Conservation (phyloP, 139 green algal species). For the Edaphochlamys debaryana region DNA sequence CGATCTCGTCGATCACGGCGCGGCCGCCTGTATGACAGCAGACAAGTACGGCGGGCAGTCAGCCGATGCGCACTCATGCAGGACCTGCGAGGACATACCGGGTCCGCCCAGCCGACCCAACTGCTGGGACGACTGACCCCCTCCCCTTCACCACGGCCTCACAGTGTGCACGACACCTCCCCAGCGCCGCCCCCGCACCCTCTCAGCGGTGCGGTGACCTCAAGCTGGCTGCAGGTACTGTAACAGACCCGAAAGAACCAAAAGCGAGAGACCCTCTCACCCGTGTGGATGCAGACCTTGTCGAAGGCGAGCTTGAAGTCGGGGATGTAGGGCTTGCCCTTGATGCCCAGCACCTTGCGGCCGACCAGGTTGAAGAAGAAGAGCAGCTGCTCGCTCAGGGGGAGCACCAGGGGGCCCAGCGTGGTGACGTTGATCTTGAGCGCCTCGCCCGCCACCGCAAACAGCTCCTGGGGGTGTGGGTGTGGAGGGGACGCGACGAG, state of each 20-base stretch:
- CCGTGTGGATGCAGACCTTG: constrained; percentile 98
- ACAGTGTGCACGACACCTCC: no score
- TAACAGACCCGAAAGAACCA: no score
- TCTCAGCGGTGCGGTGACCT: no score
- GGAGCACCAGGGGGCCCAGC: constrained; percentile 94
- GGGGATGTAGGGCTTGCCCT: constrained; percentile 90
- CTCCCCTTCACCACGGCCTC: no score
- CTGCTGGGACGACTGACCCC: no score
- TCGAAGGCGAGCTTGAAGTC: constrained; percentile 98
- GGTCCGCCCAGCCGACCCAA: no score
- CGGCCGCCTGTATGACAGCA: constrained; percentile 69
- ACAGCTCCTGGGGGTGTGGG: constrained; percentile 89
- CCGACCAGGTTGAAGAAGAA: constrained; percentile 93
- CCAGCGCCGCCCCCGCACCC: no score
- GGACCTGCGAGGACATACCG: no score
- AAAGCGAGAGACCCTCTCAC: no score
- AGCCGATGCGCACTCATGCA: neutral
- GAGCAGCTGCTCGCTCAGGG: constrained; percentile 91
- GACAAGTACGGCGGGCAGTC: neutral
- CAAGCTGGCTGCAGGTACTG: no score
- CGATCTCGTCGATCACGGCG: constrained; percentile 95
- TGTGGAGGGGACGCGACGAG: no score
- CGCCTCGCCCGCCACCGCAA: constrained; percentile 89
- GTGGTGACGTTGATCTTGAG: constrained; percentile 96
- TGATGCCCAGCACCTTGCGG: constrained; percentile 74